These are phyloP conservation scores for Kluyveromyces marxianus DNA, from an alignment of 1,139 yeast species.

Conservation along the genomic window DNA sequence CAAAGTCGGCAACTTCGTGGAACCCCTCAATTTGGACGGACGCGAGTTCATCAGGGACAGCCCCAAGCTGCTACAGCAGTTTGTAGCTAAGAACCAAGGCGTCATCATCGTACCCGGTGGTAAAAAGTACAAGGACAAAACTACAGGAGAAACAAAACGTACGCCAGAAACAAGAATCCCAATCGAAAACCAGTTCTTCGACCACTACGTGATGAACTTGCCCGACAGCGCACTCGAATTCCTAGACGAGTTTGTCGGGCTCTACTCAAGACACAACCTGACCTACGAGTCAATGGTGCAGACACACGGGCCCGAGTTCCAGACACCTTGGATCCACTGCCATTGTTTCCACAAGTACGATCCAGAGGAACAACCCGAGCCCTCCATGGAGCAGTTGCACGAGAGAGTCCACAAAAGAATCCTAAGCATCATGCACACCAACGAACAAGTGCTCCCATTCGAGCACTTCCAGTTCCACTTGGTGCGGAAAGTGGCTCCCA, in stretches of 20 bases:
- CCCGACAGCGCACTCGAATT: slow-evolving; percentile 93
- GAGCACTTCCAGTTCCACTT: slow-evolving; percentile 56
- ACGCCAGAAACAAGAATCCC: slow-evolving; percentile 44
- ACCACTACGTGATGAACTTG: slow-evolving; percentile 87
- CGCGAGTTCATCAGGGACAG: slow-evolving; percentile 66
- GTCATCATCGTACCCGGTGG: slow-evolving; percentile 24
- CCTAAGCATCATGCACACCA: slow-evolving; percentile 40
- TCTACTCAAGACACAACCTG: slow-evolving; percentile 36
- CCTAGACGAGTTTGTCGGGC: slow-evolving; percentile 65
- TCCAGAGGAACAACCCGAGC: slow-evolving; percentile 58
- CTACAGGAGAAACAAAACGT: slow-evolving; percentile 18
- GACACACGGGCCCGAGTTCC: slow-evolving; percentile 37
- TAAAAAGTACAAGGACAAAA: slow-evolving; percentile 21
- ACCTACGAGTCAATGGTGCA: neutral
- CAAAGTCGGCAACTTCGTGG: slow-evolving; percentile 54
- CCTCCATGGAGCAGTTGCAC: slow-evolving; percentile 56
- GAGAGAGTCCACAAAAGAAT: slow-evolving; percentile 56
- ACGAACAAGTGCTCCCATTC: slow-evolving; percentile 38
- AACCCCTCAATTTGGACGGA: slow-evolving; percentile 71
- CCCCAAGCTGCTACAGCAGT: slow-evolving; percentile 39
- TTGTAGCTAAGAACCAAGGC: slow-evolving; percentile 24
- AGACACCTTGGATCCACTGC: slow-evolving; percentile 71
- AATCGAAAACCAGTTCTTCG: slow-evolving; percentile 32
- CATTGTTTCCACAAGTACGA: slow-evolving; percentile 89
- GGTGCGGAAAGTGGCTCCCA: slow-evolving; percentile 92